Base-by-base conservation (phyloP, 192 early-diverging fungal species). In the Kappamyces sp. region DNA sequence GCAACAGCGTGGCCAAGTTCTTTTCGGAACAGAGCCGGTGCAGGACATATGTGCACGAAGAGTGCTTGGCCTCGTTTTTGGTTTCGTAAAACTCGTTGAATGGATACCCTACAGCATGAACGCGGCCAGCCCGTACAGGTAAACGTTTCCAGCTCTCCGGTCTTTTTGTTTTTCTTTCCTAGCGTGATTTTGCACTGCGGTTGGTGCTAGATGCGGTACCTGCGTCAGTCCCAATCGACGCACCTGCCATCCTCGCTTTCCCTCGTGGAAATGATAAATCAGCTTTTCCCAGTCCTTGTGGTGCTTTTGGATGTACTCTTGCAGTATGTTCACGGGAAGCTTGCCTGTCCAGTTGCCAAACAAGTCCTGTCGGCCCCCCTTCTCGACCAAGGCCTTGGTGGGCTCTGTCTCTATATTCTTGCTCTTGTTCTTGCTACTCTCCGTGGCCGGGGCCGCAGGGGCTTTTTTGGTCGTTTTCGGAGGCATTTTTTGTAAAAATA, bases 311-410 rank as follows among this genome's bases (percentile, higher is more conserved):
- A 85, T 85, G 50, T 85, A 84, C 60, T 92, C 92, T 66, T 90
- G 76, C 1, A 94, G 73, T 2, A 91, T 66, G 2, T 80, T 79
- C 2, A 84, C 75, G 0, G 92, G 90, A 0, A 88, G 89, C 58
- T 94, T 94, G 42, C 92, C 92, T 0, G 89, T 93, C 91, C 89
- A 90, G 33, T 79, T 80, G 32, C 79, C 84, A 67, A 92, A 92
- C 31, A 72, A 46, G 51, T 47, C 3, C 23, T 38, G 40, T 38
- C 49, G 3, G n/a, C 58, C 55, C 43, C 33, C 55, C 1, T 15
- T 49, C 43, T 37, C 49, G 6, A 15, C 48, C 5, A 12, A 15
- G 8, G 38, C 62, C 35, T 48, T 41, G 39, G 54, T 1, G 9
- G 54, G 36, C 1, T 38, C 38, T 10, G n/a, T 39, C 13, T 55